Conservation (phyloP, 2,329 filamentous ascomycete species). For the Colletotrichum trifolii region DNA sequence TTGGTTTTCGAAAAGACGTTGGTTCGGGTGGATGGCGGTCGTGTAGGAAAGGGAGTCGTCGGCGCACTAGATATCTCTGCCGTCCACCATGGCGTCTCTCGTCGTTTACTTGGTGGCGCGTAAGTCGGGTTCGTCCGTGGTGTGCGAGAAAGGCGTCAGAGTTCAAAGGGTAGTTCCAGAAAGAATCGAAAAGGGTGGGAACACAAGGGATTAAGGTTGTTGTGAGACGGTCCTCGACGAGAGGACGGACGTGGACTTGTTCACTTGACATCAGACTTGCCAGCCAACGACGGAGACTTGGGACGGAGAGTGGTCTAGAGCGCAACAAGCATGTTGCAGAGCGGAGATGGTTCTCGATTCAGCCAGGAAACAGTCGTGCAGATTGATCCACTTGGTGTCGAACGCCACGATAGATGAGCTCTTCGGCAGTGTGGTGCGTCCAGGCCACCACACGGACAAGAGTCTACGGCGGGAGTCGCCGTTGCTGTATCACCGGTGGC, state of each 20-base stretch:
- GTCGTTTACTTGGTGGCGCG: neutral
- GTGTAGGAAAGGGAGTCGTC: constrained; percentile 2
- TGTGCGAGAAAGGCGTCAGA: constrained; percentile 15
- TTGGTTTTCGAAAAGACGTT: neutral
- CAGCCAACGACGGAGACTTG: constrained; percentile 25
- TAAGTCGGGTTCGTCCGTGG: constrained; percentile 10
- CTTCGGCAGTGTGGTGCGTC: constrained; percentile 17
- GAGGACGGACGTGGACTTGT: neutral
- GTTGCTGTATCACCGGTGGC: constrained; percentile 11
- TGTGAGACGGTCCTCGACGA: constrained; percentile 23
- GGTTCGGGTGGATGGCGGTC: no score
- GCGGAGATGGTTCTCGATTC: constrained; percentile 34
- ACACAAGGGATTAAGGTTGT: constrained; percentile 32
- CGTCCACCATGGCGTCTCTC: constrained; percentile 25
- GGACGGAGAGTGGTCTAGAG: constrained; percentile 23
- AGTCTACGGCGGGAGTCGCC: neutral
- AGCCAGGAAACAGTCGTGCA: constrained; percentile 12
- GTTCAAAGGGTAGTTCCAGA: constrained; percentile 1
- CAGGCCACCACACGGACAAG: neutral
- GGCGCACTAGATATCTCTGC: constrained; percentile 27
- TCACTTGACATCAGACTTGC: constrained; percentile 4
- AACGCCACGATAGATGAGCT: constrained; percentile 29
- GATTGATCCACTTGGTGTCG: constrained; percentile 27
- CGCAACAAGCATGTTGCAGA: constrained; percentile 17
- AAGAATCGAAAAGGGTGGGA: neutral